These are phyloP conservation scores for Allium sativum DNA, from an alignment of 106 monocot genomes.

Conservation along the genomic window DNA sequence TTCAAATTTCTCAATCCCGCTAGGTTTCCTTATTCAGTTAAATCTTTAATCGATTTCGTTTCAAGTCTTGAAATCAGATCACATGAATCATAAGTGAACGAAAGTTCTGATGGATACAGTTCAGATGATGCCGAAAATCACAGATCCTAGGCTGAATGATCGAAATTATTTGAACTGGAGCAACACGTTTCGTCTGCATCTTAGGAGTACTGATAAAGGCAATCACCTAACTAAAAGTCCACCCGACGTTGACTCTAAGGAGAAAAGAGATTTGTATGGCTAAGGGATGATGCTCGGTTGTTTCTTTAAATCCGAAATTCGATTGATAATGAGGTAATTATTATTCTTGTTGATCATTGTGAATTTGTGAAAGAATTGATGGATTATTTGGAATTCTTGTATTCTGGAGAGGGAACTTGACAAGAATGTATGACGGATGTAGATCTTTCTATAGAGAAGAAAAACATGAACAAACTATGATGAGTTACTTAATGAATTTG, in stretches of 20 bases:
- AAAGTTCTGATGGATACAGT: no score
- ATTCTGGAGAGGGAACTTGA: constrained; percentile 1
- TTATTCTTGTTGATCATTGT: not conserved
- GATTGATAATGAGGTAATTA: constrained; percentile 8
- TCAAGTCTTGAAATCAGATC: no score
- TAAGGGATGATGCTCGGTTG: constrained; percentile 4
- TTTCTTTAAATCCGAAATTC: constrained; percentile 1
- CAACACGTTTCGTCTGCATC: constrained; percentile 1
- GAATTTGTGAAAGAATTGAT: constrained; percentile 1
- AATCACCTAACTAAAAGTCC: no score
- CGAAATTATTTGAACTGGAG: constrained; percentile 4
- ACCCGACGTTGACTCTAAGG: not conserved
- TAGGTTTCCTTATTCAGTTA: no score
- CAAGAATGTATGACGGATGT: constrained; percentile 1
- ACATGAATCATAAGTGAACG: no score
- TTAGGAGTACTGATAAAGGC: constrained; percentile 5
- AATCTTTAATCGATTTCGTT: no score
- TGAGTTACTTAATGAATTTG: constrained; percentile 4
- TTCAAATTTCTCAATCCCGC: no score
- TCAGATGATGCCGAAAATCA: constrained; percentile 3
- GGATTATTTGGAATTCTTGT: not conserved
- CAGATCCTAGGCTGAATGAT: not conserved
- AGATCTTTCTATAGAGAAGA: not conserved
- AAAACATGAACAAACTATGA: not conserved
- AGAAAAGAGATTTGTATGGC: not conserved